Conservation (phyloP, 2,329 filamentous ascomycete species). For the Venturia nashicola region DNA sequence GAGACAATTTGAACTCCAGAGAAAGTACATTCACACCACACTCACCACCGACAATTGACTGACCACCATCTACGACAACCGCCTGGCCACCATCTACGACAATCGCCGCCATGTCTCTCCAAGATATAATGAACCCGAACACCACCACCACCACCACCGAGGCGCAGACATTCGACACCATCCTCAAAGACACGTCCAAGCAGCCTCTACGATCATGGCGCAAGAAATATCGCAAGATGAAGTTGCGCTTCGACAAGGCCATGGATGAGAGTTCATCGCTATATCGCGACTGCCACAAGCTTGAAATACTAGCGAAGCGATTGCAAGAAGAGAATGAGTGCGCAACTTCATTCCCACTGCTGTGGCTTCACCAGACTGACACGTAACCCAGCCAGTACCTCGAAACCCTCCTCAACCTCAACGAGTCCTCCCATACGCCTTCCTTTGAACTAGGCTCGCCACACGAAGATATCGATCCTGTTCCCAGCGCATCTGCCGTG, state of each 20-base stretch:
- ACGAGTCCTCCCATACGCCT: constrained; percentile 69
- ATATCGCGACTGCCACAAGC: constrained; percentile 70
- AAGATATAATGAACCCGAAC: constrained; percentile 5
- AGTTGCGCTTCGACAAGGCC: constrained; percentile 61
- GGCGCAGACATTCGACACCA: constrained; percentile 7
- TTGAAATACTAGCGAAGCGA: constrained; percentile 67
- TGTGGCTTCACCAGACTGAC: constrained; percentile 12
- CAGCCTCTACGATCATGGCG: constrained; percentile 13
- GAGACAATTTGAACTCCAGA: neutral
- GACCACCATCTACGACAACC: neutral
- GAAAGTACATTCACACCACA: neutral
- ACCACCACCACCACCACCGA: neutral
- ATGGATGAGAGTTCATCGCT: constrained; percentile 73
- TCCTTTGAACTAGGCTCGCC: constrained; percentile 53
- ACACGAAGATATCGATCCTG: constrained; percentile 4
- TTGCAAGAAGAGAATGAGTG: constrained; percentile 91
- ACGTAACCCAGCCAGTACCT: constrained; percentile 59
- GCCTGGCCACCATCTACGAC: neutral
- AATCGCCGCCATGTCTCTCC: constrained; percentile 2
- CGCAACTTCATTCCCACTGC: constrained; percentile 21
- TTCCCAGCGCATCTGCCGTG: constrained; percentile 16
- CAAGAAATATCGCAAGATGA: constrained; percentile 95
- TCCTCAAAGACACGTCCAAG: constrained; percentile 10
- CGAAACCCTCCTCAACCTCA: constrained; percentile 81
- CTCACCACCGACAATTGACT: neutral